Conservation (phyloP, 148 eudicot species). For the Rhododendron simsii region DNA sequence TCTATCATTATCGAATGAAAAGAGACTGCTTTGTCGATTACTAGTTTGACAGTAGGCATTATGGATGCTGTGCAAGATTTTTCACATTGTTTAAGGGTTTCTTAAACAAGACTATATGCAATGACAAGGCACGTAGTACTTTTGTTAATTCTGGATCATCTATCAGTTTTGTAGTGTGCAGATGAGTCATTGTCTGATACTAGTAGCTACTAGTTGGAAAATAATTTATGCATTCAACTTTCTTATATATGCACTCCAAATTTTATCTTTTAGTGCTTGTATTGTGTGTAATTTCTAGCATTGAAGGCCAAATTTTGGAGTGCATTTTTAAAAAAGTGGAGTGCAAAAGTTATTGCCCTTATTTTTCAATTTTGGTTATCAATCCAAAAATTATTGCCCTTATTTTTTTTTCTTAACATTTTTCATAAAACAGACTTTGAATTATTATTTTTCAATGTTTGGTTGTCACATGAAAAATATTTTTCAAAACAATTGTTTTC, state of each 20-base stretch:
- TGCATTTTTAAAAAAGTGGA: no score
- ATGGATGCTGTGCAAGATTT: not conserved
- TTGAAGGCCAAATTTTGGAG: no score
- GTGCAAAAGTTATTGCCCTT: not conserved
- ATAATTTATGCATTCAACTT: no score
- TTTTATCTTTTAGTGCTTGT: no score
- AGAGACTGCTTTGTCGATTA: not conserved
- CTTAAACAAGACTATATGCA: not conserved
- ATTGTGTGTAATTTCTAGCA: no score
- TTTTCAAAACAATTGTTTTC: no score
- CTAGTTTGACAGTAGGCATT: not conserved
- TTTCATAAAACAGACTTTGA: no score
- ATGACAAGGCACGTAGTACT: not conserved
- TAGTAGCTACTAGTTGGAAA: not conserved
- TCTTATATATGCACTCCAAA: no score
- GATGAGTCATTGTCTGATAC: not conserved
- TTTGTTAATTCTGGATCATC: not conserved
- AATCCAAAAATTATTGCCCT: not conserved
- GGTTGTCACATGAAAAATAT: no score
- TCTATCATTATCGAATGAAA: not conserved
- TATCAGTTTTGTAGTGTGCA: not conserved
- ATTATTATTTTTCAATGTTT: no score
- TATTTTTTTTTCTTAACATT: not conserved
- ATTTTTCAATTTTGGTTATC: no score
- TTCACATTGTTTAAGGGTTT: not conserved